Percentiles rank a stretch among this genome's conserved stretches.
phyloP scores from a whole-genome alignment of 306 rosid species.

The Lotus japonicus region DNA sequence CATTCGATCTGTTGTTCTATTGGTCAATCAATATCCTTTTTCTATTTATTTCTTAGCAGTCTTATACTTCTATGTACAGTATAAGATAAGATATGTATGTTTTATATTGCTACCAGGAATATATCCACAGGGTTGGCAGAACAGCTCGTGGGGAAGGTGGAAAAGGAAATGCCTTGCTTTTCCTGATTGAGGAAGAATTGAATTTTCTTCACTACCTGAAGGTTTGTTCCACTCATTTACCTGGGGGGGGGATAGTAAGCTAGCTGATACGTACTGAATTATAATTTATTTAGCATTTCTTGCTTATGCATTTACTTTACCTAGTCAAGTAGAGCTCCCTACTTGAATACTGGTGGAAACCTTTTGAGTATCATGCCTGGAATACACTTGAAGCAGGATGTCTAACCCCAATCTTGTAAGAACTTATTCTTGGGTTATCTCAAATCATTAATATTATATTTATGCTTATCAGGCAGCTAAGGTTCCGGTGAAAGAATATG shows the following conservation, averaged over 20 bases:
- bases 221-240: slow-evolving; percentile 36
- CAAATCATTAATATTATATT: not conserved
- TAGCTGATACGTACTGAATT: not conserved
- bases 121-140: slow-evolving; percentile 96
- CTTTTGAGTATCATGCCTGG: not conserved
- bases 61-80: not conserved
- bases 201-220: slow-evolving; percentile 74
- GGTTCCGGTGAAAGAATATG: slow-evolving; percentile 78
- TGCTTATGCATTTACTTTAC: not conserved
- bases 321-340: no score
- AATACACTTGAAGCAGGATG: not conserved
- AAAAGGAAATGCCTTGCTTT: slow-evolving; percentile 80
- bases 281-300: not conserved
- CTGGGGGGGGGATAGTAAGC: not conserved
- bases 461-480: slow-evolving; percentile 62
- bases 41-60: not conserved
- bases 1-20: slow-evolving; percentile 4
- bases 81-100: slow-evolving; percentile 2
- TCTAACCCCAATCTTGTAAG: not conserved
- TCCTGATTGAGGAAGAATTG: slow-evolving; percentile 76
- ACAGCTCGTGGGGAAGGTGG: slow-evolving; percentile 99
- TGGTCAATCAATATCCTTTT: not conserved
- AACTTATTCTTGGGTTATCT: not conserved
- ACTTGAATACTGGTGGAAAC: not conserved
- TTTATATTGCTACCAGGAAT: slow-evolving; percentile 52